Evolutionary conservation across 2,329 filamentous ascomycete genomes (phyloP), one percentile per base, ranked within the genome.

Genomic region (Fonsecaea nubica): DNA sequence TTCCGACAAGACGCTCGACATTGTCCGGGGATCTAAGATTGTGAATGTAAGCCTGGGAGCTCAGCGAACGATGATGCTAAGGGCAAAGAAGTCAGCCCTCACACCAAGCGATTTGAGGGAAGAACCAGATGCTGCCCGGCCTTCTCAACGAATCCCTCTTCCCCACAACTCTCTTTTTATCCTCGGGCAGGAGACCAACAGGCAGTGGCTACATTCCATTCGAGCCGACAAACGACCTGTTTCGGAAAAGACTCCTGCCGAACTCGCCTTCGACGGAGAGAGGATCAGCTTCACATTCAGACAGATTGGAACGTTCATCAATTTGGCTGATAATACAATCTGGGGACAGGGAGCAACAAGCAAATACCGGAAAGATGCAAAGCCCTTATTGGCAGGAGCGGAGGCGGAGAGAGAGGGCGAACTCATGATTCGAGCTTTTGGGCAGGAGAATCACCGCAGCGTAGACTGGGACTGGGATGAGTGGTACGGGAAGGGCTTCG

Each of bases 21-120:
- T 99, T 64, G 89, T 88, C 12, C 87, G 86, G 32, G 88, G 85
- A 4, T 95, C 91, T 30, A 93, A 85, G 66, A 96, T 99, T 71
- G 92, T 93, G 71, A 99, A 98, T 75, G 88, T 97, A 58, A 97
- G 92, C 71, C 85, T 98, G n/a, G 95, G 95, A 1, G 93, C 94
- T 0, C 89, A 96, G 79, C 85, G 95, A 61, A 93, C 89, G 2
- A 97, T 98, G 93, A 85, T 91, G 0, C 86, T 99, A 40, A 88
- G 95, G 59, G 94, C 90, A 10, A 97, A 96, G 80, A 90, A 90
- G 68, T 76, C 75, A 48, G 80, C 81, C 35, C 84, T 72, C 5
- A 2, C 38, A 33, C 38, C 64, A 67, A 10, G 25, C n/a, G 8
- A 48, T 38, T 38, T 35, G 8, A 53, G 69, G 7, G 66, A 35